A percentile compares a stretch with the other conserved stretches of the same genome.
Conservation (phyloP, 1,284 basidiomycete genomes). For the Caloboletus inedulis region DNA sequence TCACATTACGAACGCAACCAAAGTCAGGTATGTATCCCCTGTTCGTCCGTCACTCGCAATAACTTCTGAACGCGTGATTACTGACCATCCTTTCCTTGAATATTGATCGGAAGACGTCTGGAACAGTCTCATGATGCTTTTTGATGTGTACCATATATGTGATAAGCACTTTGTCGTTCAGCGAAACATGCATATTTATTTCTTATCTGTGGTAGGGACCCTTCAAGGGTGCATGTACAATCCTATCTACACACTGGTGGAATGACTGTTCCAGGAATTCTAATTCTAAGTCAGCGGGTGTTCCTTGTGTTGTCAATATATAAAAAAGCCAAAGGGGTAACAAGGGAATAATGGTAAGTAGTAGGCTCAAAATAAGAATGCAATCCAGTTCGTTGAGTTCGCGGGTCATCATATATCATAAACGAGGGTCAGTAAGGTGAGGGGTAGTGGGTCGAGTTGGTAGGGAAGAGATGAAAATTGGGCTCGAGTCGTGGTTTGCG, state of each 20-base stretch:
- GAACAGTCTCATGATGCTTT: too few species aligned
- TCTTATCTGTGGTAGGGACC: neutral
- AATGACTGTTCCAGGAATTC: neutral
- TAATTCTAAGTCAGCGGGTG: neutral
- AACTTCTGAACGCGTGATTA: too few species aligned
- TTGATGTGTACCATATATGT: too few species aligned
- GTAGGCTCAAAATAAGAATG: neutral
- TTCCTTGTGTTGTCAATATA: neutral
- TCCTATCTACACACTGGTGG: neutral
- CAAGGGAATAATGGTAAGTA: neutral
- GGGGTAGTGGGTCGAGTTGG: neutral
- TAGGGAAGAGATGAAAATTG: neutral
- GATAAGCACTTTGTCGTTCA: neutral
- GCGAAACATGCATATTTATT: neutral
- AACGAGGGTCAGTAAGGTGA: constrained; percentile 2
- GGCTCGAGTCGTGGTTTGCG: neutral
- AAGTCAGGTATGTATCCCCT: too few species aligned
- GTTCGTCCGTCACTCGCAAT: too few species aligned
- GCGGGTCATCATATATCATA: constrained; percentile 9
- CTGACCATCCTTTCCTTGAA: too few species aligned
- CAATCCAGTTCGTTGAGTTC: neutral
- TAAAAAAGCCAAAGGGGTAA: neutral
- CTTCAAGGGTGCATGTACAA: too few species aligned
- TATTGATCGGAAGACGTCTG: too few species aligned
- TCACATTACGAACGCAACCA: too few species aligned